Evolutionary conservation across 2,329 filamentous ascomycete species (phyloP).

Genomic region (Phyllosticta citribraziliensis): DNA sequence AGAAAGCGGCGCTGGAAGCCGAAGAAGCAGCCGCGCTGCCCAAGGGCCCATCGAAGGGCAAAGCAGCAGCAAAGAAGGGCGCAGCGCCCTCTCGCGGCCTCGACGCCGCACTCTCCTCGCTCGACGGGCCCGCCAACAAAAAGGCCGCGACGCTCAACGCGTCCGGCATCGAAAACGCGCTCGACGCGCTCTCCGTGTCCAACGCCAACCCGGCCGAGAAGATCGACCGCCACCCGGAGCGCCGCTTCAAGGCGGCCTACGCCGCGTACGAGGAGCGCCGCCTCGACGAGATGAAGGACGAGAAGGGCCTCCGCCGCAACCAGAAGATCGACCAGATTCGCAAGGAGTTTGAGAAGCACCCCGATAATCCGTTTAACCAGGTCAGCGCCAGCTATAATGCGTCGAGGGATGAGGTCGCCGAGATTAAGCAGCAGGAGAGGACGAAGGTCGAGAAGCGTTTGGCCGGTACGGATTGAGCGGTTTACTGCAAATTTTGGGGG

Average conservation of each 20-base stretch:
- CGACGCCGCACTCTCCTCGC: conserved; percentile 46
- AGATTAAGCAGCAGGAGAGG: conserved; percentile 57
- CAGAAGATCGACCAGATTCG: conserved; percentile 75
- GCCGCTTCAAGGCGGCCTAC: conserved; percentile 78
- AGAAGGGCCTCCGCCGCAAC: conserved; percentile 70
- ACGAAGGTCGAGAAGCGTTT: conserved; percentile 65
- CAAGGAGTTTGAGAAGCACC: conserved; percentile 91
- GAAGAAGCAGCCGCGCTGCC: conserved; percentile 67
- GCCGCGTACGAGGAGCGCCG: conserved; percentile 72
- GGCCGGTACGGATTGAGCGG: conserved; percentile 19
- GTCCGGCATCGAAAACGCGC: conserved; percentile 82
- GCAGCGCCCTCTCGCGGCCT: conserved; percentile 58
- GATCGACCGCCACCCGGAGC: conserved; percentile 81
- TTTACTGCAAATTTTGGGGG: neutral
- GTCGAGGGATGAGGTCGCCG: conserved; percentile 62
- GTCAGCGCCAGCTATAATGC: conserved; percentile 67
- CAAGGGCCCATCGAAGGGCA: conserved; percentile 57
- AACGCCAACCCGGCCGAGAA: conserved; percentile 51
- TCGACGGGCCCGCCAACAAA: conserved; percentile 28
- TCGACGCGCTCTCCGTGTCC: conserved; percentile 72
- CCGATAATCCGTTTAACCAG: conserved; percentile 94
- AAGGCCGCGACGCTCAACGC: conserved; percentile 59
- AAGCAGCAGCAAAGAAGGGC: conserved; percentile 44
- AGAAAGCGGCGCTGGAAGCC: conserved; percentile 70
- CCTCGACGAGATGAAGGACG: conserved; percentile 73